Conservation (phyloP, 2,329 filamentous ascomycete species). For the Zymoseptoria crescenta region DNA sequence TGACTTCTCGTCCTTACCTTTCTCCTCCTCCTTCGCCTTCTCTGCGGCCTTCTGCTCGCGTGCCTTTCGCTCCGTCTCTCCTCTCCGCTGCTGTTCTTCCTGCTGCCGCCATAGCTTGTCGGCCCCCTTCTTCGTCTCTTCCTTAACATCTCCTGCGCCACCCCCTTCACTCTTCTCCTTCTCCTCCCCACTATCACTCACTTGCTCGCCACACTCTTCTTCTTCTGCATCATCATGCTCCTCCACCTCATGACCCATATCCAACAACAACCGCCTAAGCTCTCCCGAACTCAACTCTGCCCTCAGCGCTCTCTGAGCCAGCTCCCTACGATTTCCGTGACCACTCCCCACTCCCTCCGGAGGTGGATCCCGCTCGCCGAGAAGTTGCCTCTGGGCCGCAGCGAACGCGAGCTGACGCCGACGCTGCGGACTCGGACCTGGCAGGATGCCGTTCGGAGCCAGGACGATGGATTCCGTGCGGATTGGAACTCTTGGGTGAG, state of each 20-base stretch:
- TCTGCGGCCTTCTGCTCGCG: conserved; percentile 72
- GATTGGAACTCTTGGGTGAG: too few relatives aligned
- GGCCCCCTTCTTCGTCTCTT: conserved; percentile 33
- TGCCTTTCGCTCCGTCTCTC: conserved; percentile 75
- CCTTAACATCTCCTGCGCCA: not conserved
- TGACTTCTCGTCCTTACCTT: not conserved
- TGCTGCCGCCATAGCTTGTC: conserved; percentile 71
- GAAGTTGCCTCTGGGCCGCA: not conserved
- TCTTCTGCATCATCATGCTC: too few relatives aligned
- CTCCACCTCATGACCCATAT: too few relatives aligned
- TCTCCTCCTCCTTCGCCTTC: conserved; percentile 53
- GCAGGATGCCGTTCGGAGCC: not conserved
- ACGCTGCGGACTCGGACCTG: not conserved
- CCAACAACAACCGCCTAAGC: too few relatives aligned
- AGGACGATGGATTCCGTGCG: not conserved
- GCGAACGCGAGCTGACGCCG: not conserved
- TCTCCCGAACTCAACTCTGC: too few relatives aligned
- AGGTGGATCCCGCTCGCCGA: not conserved
- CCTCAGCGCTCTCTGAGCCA: too few relatives aligned
- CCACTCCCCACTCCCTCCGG: too few relatives aligned
- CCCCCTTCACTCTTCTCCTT: not conserved
- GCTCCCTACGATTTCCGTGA: not conserved
- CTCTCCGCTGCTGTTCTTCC: conserved; percentile 79
- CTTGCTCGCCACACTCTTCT: not conserved
- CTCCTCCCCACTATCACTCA: not conserved